A percentile compares a stretch with the other conserved stretches of the same genome.
phyloP scores from a whole-genome alignment of 176 grass and related monocot species.

The Tuctoria greenei region DNA sequence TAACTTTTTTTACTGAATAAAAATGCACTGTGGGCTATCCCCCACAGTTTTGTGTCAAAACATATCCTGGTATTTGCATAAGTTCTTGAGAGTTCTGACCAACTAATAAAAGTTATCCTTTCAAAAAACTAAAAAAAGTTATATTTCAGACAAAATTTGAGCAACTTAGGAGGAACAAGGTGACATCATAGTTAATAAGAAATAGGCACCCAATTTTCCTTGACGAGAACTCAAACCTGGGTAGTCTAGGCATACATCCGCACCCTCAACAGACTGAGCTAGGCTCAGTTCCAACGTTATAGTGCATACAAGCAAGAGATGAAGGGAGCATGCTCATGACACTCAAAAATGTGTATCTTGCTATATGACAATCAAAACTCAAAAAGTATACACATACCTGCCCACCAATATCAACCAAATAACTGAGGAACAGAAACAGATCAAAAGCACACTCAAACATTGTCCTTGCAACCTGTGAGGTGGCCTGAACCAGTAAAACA shows the following conservation, averaged over 20 bases:
- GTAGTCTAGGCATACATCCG: not conserved
- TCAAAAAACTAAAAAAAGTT: constrained; percentile 2
- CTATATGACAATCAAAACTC: not conserved
- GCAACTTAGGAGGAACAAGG: not conserved
- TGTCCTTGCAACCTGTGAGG: constrained; percentile 75
- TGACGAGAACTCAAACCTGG: not conserved
- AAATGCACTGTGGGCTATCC: not conserved
- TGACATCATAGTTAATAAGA: not conserved
- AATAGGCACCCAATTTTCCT: not conserved
- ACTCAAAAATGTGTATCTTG: constrained; percentile 25
- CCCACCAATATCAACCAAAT: constrained; percentile 78
- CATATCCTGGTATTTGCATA: not conserved
- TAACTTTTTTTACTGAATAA: not conserved
- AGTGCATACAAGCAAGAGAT: constrained; percentile 6
- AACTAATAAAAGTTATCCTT: constrained; percentile 9
- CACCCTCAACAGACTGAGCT: not conserved
- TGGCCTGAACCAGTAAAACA: constrained; percentile 69
- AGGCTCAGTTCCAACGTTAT: not conserved
- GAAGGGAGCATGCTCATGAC: constrained; percentile 27
- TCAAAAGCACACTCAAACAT: constrained; percentile 95
- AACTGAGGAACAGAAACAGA: constrained; percentile 74
- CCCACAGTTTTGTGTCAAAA: not conserved
- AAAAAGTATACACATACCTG: constrained; percentile 59
- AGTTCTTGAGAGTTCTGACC: constrained; percentile 2
- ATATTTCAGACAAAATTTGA: constrained; percentile 4